Percentiles rank a stretch among this genome's conserved stretches.
These are phyloP conservation scores for Lindgomyces ingoldianus DNA, from an alignment of 495 filamentous ascomycete species.

Conservation along the genomic window DNA sequence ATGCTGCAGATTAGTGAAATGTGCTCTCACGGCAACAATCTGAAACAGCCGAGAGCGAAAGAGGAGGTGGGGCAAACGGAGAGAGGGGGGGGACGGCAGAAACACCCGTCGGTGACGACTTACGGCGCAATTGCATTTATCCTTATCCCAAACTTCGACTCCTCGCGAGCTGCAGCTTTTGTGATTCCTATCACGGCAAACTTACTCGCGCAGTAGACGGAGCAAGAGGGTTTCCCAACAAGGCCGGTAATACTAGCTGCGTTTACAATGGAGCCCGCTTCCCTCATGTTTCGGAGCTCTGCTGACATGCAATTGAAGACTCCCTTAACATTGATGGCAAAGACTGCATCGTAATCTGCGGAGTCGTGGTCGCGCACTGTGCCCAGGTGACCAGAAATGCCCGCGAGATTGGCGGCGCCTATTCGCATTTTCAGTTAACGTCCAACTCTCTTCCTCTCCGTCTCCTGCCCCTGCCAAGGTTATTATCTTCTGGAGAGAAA, in stretches of 20 bases:
- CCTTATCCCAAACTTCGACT: slow-evolving; percentile 15
- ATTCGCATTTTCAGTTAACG: not conserved
- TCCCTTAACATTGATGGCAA: slow-evolving; percentile 41
- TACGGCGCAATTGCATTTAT: slow-evolving; percentile 32
- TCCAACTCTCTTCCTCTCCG: not conserved
- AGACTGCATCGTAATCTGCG: slow-evolving; percentile 36
- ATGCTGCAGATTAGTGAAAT: not conserved
- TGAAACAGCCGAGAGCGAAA: not conserved
- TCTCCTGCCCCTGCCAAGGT: not conserved
- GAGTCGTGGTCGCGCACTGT: slow-evolving; percentile 43
- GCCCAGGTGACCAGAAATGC: slow-evolving; percentile 47
- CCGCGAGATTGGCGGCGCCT: slow-evolving; percentile 45
- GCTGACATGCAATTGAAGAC: slow-evolving; percentile 40
- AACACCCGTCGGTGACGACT: not conserved
- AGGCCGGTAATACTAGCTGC: slow-evolving; percentile 58
- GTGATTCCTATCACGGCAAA: slow-evolving; percentile 59
- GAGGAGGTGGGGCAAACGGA: not conserved
- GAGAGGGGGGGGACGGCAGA: not conserved
- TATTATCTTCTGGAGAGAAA: not conserved
- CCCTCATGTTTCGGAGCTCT: slow-evolving; percentile 30
- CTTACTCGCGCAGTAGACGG: slow-evolving; percentile 60
- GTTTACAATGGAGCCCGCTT: slow-evolving; percentile 53
- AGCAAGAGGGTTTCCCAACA: slow-evolving; percentile 51
- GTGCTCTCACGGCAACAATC: not conserved
- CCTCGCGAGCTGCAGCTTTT: slow-evolving; percentile 49